Percentiles rank a stretch among this genome's conserved stretches.
Evolutionary conservation across 1,284 basidiomycete genomes (phyloP).

Genomic region (Trametes versicolor): DNA sequence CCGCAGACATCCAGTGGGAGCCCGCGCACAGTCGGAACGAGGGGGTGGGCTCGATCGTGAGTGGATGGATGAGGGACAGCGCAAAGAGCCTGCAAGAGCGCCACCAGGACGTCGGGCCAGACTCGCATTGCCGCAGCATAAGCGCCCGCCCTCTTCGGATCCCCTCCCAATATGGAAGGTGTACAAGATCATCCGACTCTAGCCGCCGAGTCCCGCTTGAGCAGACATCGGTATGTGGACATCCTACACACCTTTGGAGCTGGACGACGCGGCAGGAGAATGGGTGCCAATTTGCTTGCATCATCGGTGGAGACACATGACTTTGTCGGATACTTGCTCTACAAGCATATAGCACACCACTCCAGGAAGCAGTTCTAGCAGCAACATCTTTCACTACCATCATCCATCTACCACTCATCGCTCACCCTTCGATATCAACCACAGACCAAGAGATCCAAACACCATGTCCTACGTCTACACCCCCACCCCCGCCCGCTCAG

Average conservation of each 20-base stretch:
- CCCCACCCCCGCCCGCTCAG: slow-evolving; percentile 19
- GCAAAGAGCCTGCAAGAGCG: background rate
- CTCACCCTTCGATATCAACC: background rate
- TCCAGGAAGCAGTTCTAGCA: slow-evolving; percentile 3
- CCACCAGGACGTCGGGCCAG: background rate
- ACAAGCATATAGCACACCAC: slow-evolving; percentile 1
- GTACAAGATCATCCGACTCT: slow-evolving; percentile 18
- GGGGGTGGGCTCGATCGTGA: slow-evolving; percentile 7
- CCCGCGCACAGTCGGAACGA: background rate
- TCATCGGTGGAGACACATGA: background rate
- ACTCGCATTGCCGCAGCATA: background rate
- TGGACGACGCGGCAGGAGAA: background rate
- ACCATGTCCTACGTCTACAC: slow-evolving; percentile 16
- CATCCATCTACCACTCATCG: background rate
- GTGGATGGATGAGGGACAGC: background rate
- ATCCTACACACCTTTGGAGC: background rate
- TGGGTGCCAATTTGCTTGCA: background rate
- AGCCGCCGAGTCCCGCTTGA: background rate
- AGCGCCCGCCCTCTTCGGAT: slow-evolving; percentile 7
- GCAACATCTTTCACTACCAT: background rate
- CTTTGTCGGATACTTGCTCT: slow-evolving; percentile 4
- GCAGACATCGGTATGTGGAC: background rate
- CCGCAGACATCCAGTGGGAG: background rate
- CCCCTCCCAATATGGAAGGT: slow-evolving; percentile 11
- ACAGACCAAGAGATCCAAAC: background rate